Base-by-base conservation (phyloP, 768 basidiomycete genomes). In the Cystofilobasidium ferigula region DNA sequence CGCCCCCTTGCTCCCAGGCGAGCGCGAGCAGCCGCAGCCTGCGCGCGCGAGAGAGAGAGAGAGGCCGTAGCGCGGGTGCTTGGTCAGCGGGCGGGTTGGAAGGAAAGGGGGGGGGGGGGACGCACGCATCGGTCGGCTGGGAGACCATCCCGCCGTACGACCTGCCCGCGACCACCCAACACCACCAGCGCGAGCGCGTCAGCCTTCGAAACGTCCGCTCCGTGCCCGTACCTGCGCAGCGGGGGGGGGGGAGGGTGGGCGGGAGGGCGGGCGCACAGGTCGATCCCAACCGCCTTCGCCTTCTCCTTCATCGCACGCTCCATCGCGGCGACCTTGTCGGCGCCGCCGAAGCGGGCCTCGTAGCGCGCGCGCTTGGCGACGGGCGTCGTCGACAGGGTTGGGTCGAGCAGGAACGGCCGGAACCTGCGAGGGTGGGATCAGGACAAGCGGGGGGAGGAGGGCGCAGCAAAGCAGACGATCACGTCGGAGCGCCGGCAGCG, bases 21-120 rank as follows among this genome's bases (percentile, higher is more conserved):
- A 87, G 86, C 63, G 82, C 81, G 35, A 85, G 79, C 32, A 91
- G 78, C 14, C 88, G 82, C 74, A 89, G 88, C n/a, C n/a, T n/a
- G n/a, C n/a, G n/a, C n/a, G n/a, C n/a, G n/a, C n/a, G n/a, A n/a
- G n/a, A n/a, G n/a, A n/a, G n/a, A n/a, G n/a, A n/a, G n/a, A n/a
- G n/a, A n/a, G n/a, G n/a, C n/a, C n/a, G n/a, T n/a, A n/a, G n/a
- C n/a, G n/a, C n/a, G n/a, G n/a, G n/a, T n/a, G n/a, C n/a, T n/a
- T n/a, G n/a, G n/a, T n/a, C n/a, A n/a, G n/a, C n/a, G n/a, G n/a
- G n/a, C n/a, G n/a, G n/a, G n/a, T n/a, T n/a, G n/a, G n/a, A n/a
- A n/a, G n/a, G n/a, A n/a, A n/a, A n/a, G n/a, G n/a, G n/a, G n/a
- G n/a, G n/a, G n/a, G n/a, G n/a, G n/a, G n/a, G n/a, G n/a, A n/a